Percentiles rank a stretch among this genome's conserved stretches.
Evolutionary conservation across 2,329 filamentous ascomycete genomes (phyloP).

Genomic region (Trichoderma brevicompactum): DNA sequence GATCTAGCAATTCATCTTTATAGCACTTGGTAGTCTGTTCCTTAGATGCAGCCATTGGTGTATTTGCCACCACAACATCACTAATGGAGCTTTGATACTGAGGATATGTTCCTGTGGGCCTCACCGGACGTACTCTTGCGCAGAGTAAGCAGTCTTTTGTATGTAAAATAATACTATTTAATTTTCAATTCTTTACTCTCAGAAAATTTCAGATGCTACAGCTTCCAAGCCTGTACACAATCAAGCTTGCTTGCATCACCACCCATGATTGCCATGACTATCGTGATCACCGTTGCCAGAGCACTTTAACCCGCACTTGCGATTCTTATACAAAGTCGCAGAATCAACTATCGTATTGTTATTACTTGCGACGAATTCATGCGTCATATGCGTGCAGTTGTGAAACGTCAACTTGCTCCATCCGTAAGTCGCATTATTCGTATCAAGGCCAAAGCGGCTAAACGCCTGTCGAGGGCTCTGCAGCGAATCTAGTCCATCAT

Average conservation of each 20-base stretch:
- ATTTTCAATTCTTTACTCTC: too few species aligned
- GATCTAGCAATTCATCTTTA: too few species aligned
- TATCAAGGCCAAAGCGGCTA: slow-evolving; percentile 16
- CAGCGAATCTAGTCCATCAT: slow-evolving; percentile 14
- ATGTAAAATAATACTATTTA: background rate
- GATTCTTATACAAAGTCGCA: slow-evolving; percentile 21
- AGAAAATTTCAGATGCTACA: background rate
- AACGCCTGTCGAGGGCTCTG: slow-evolving; percentile 13
- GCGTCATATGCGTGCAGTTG: slow-evolving; percentile 19
- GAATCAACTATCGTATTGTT: slow-evolving; percentile 14
- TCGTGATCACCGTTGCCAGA: background rate
- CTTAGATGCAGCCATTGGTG: too few species aligned
- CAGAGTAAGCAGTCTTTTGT: too few species aligned
- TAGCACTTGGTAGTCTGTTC: too few species aligned
- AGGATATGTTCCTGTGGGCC: too few species aligned
- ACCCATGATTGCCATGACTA: background rate
- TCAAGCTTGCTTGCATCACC: background rate
- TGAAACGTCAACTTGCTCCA: slow-evolving; percentile 23
- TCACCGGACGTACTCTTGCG: too few species aligned
- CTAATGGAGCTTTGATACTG: too few species aligned
- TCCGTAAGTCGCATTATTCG: slow-evolving; percentile 12
- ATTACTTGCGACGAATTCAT: slow-evolving; percentile 21
- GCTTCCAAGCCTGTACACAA: background rate
- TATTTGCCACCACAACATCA: too few species aligned
- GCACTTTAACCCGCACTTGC: background rate